Conservation (phyloP, 2,329 filamentous ascomycete species). For the Zymoseptoria crescenta region DNA sequence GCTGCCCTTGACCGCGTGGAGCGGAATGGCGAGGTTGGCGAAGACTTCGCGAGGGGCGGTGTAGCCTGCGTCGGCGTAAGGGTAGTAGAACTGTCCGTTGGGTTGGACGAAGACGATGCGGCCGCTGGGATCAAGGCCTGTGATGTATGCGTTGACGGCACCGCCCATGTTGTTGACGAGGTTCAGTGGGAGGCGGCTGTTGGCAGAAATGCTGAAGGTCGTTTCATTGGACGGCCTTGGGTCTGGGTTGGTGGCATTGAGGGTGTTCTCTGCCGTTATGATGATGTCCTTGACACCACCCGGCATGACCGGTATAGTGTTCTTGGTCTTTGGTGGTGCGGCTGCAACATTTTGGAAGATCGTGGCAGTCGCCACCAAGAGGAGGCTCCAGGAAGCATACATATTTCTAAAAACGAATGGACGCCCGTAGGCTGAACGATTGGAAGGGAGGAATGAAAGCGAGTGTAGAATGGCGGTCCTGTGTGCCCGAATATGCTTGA, state of each 20-base stretch:
- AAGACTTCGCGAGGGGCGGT: conserved; percentile 32
- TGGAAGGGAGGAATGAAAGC: neutral
- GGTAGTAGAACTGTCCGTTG: conserved; percentile 39
- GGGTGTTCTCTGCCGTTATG: conserved; percentile 10
- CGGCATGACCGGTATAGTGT: conserved; percentile 7
- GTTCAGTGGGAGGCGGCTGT: conserved; percentile 15
- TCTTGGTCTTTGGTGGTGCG: neutral
- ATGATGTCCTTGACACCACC: conserved; percentile 10
- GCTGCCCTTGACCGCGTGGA: conserved; percentile 28
- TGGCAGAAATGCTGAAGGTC: conserved; percentile 2
- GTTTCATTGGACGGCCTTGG: conserved; percentile 7
- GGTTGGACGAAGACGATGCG: conserved; percentile 39
- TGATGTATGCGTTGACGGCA: conserved; percentile 40
- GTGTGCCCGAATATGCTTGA: neutral
- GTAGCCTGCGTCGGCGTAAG: conserved; percentile 28
- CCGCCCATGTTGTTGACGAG: conserved; percentile 41
- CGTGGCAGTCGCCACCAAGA: neutral
- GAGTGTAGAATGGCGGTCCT: neutral
- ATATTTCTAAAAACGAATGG: neutral
- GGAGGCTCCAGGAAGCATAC: neutral
- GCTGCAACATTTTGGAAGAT: neutral
- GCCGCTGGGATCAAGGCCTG: conserved; percentile 36
- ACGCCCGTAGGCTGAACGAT: neutral
- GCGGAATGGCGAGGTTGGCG: conserved; percentile 35
- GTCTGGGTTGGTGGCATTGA: conserved; percentile 10